Base-by-base conservation (phyloP, 129 eudicot genomes). In the Silybum marianum region DNA sequence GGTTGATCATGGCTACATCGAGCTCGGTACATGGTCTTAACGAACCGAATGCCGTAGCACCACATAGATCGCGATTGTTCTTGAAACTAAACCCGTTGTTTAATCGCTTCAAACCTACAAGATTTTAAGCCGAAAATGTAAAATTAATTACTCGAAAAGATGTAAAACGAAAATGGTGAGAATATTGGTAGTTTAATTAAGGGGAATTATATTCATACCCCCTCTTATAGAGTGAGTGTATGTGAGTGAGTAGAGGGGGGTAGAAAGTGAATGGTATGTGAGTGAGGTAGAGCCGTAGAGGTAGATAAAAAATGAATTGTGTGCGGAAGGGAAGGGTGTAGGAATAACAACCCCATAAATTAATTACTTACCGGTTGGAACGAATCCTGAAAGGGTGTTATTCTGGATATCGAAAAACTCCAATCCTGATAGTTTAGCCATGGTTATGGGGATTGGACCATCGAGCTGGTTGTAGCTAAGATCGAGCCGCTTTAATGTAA, bases 21-120 rank as follows among this genome's bases (percentile, higher is more conserved):
- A 85, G 88, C 44, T 82, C 51, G 58, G 84, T 82, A 86, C 99
- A 95, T 30, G 78, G 88, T 84, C 98, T 86, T 46, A 95, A 72
- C 10, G 91, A 74, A 70, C 90, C 48, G 73, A 95, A 88, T 10
- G 86, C 85, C 48, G 38, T 0, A 9, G 54, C 71, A 12, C 97
- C 95, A 77, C 99, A 95, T 79, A 95, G 72, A 51, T 80, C 90
- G 16, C 71, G 87, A 68, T 92, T 95, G 91, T 92, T 91, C 32
- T 80, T 87, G 25, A 67, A 81, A 48, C 70, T 69, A 44, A 95
- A 91, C 42, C 90, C 90, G 73, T 58, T 81, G 24, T 85, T 79
- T 70, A 92, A 25, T 83, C 81, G 89, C 93, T 79, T 88, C 74
- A 95, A 76, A 51, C 73, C 97, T 94, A 82, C 88, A 91, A 66